phyloP scores from a whole-genome alignment of 2,329 filamentous ascomycete species.

The Cladosporium oxysporum region DNA sequence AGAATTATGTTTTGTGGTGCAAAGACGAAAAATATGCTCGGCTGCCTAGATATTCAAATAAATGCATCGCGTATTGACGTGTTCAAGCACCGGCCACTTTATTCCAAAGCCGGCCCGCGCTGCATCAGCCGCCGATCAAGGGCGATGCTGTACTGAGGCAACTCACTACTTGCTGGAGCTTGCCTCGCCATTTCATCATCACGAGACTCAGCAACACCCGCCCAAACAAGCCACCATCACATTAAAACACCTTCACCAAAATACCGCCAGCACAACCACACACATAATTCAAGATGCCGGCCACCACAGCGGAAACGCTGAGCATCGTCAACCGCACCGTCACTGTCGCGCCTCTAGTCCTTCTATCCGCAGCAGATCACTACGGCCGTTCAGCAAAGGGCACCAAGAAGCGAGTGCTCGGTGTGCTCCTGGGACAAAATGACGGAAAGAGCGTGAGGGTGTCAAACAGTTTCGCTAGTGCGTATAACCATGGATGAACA shows the following conservation, averaged over 20 bases:
- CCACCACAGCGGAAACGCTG: constrained; percentile 94
- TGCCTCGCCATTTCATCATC: constrained; percentile 22
- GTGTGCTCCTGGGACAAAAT: constrained; percentile 91
- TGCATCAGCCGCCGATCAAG: constrained; percentile 13
- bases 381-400: constrained; percentile 93
- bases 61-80: constrained; percentile 1
- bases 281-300: constrained; percentile 68
- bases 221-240: constrained; percentile 1
- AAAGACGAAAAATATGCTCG: too few species aligned
- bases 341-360: constrained; percentile 94
- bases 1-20: not conserved
- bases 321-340: constrained; percentile 93
- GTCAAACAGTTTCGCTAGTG: constrained; percentile 98
- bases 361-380: constrained; percentile 97
- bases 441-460: constrained; percentile 94
- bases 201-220: constrained; percentile 16
- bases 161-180: constrained; percentile 9
- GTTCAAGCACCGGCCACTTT: constrained; percentile 14
- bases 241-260: not conserved
- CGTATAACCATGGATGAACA: constrained; percentile 35
- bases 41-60: not conserved
- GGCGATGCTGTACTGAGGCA: constrained; percentile 7
- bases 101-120: constrained; percentile 3
- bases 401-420: constrained; percentile 85
- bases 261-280: not conserved